These are phyloP conservation scores for Xylaria scruposa DNA, from an alignment of 495 filamentous ascomycete genomes.

Conservation along the genomic window DNA sequence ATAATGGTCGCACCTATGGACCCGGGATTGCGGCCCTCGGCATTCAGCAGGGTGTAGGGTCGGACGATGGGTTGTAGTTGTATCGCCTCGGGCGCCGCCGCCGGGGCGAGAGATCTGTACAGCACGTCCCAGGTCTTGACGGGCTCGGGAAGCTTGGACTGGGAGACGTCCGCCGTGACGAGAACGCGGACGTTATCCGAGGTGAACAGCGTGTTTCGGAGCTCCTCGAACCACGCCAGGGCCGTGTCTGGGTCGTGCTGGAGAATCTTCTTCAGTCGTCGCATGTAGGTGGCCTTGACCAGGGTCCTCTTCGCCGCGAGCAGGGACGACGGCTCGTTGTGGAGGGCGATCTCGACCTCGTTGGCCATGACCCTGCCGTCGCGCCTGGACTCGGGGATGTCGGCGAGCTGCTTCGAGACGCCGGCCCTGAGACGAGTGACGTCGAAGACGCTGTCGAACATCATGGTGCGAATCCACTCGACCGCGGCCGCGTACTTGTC, in stretches of 20 bases:
- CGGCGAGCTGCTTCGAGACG: constrained; percentile 86
- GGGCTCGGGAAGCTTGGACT: constrained; percentile 74
- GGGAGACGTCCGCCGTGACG: constrained; percentile 81
- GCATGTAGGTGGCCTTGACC: constrained; percentile 87
- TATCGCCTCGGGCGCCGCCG: constrained; percentile 45
- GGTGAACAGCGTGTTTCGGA: constrained; percentile 75
- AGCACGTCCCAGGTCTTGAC: constrained; percentile 85
- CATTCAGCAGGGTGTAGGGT: constrained; percentile 66
- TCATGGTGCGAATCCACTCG: constrained; percentile 83
- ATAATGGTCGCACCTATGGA: constrained; percentile 75
- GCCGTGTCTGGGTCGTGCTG: constrained; percentile 73
- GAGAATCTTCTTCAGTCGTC: constrained; percentile 78
- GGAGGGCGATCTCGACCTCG: constrained; percentile 82
- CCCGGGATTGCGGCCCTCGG: constrained; percentile 75
- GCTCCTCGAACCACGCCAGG: constrained; percentile 74
- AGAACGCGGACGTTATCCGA: constrained; percentile 84
- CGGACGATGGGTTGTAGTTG: constrained; percentile 52
- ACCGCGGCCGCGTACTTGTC: constrained; percentile 86
- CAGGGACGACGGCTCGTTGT: constrained; percentile 74
- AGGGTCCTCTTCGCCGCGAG: constrained; percentile 79
- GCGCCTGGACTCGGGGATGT: constrained; percentile 92
- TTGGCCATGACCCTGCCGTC: constrained; percentile 77
- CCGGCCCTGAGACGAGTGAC: constrained; percentile 77
- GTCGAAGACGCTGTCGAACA: constrained; percentile 89
- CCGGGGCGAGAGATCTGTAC: constrained; percentile 46